Conservation (phyloP, 306 rosid genomes). For the Rubus parviflorus region DNA sequence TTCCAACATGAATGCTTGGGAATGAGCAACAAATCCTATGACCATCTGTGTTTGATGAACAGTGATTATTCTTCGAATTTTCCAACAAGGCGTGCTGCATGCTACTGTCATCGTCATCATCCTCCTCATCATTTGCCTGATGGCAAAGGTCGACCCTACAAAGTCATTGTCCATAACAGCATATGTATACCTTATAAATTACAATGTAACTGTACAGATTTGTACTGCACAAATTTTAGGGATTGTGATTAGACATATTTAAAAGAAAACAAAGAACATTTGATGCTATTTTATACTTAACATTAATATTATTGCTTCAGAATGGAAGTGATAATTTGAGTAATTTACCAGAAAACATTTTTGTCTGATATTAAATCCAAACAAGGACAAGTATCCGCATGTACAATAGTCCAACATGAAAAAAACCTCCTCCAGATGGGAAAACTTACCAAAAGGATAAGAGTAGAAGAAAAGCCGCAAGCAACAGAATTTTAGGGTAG, state of each 20-base stretch:
- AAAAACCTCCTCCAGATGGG: background rate
- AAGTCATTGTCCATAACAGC: constrained; percentile 40
- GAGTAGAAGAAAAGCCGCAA: constrained; percentile 63
- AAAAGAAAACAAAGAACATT: background rate
- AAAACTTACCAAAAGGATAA: constrained; percentile 69
- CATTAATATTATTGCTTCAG: background rate
- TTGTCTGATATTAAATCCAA: background rate
- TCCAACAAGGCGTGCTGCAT: constrained; percentile 48
- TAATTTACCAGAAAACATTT: background rate
- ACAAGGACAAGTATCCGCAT: background rate
- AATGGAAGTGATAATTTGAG: background rate
- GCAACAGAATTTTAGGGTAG: constrained; percentile 60
- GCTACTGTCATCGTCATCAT: constrained; percentile 45
- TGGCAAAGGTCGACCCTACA: constrained; percentile 82
- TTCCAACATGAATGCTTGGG: constrained; percentile 54
- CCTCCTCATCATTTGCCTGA: constrained; percentile 72
- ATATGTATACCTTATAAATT: constrained; percentile 33
- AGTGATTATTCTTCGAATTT: constrained; percentile 33
- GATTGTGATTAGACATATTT: background rate
- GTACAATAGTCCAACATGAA: background rate
- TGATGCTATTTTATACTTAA: background rate
- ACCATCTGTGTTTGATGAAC: constrained; percentile 31
- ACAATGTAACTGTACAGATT: constrained; percentile 12
- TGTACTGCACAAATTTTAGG: background rate
- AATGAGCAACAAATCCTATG: constrained; percentile 55